Base-by-base conservation (phyloP, 768 basidiomycete species). In the Clitopilus hobsonii region DNA sequence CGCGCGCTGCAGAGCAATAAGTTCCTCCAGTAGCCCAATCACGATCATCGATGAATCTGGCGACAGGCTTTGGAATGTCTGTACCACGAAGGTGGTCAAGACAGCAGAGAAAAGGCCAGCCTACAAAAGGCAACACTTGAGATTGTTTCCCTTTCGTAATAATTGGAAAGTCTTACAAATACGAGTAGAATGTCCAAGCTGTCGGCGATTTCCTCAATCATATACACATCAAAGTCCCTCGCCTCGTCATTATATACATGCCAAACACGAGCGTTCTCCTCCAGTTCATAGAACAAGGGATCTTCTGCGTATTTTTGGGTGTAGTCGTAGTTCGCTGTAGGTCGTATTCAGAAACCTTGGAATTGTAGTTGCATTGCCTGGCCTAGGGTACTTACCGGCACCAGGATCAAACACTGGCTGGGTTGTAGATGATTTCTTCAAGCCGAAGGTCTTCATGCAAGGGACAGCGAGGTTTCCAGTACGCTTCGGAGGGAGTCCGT, bases 61-160 rank as follows among this genome's bases (percentile, higher is more conserved):
- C 26, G 54, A 56, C 13, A 64, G 57, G 14, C 28, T 53, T 24
- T 58, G 59, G 24, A 59, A 60, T 2, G 57, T 58, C 53, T 64
- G 61, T 5, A 56, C 61, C 3, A 64, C 54, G 26, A 64, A 64
- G 3, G 63, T 53, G 6, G 63, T 60, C 38, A 62, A 58, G 2
- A 62, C 61, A 14, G 45, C 56, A 3, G 61, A 63, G 50, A 62
- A 63, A 36, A 63, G 61, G 45, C 58, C 54, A 7, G 57, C 62
- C 62, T 63, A 24, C 24, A 54, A 30, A 14, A 30, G 7, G 29
- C 7, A 14, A 30, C 14, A 7, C 29, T 14, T 7, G 6, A 14
- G 7, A 30, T 7, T 7, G 29, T 30, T 7, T 14, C 6, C 14
- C n/a, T n/a, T n/a, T n/a, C n/a, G n/a, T 30, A 14, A n/a, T n/a